phyloP scores from a whole-genome alignment of 1,284 basidiomycete species.

The Cystobasidium pallidum region DNA sequence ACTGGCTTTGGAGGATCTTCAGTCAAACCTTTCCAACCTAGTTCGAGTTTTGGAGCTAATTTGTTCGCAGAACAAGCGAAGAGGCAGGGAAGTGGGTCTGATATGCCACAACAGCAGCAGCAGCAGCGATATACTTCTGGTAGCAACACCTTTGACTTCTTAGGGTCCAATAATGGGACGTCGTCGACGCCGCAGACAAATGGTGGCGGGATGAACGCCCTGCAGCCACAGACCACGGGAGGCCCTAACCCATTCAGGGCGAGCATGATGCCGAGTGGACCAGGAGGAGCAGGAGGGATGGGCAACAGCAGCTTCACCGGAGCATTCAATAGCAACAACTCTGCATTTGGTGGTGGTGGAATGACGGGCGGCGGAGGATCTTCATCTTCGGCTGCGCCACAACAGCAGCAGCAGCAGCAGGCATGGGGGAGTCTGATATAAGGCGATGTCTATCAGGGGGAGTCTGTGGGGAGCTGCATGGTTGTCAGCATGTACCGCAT shows the following conservation, averaged over 20 bases:
- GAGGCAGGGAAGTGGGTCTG: constrained; percentile 18
- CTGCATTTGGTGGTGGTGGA: constrained; percentile 1
- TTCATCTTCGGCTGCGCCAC: constrained; percentile 1
- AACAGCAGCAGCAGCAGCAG: constrained; percentile 33
- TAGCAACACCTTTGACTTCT: neutral
- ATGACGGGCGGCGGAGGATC: neutral
- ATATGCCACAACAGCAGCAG: constrained; percentile 1
- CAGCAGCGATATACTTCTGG: neutral
- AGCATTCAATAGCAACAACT: constrained; percentile 6
- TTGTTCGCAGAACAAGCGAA: constrained; percentile 39
- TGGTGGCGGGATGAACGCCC: neutral
- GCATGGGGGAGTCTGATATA: constrained; percentile 43
- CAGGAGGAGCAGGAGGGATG: neutral
- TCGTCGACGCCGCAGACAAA: neutral
- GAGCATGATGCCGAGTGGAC: constrained; percentile 32
- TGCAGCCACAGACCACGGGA: constrained; percentile 26
- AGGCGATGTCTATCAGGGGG: neutral
- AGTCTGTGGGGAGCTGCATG: no score
- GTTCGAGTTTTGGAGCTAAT: constrained; percentile 73
- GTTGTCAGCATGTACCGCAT: no score
- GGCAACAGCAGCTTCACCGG: neutral
- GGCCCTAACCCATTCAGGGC: constrained; percentile 40
- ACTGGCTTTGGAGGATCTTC: constrained; percentile 73
- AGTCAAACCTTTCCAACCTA: constrained; percentile 87
- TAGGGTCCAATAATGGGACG: neutral